Percentiles rank a stretch among this genome's conserved stretches.
These are phyloP conservation scores for Claviceps purpurea DNA, from an alignment of 2,329 filamentous ascomycete genomes.

Conservation along the genomic window DNA sequence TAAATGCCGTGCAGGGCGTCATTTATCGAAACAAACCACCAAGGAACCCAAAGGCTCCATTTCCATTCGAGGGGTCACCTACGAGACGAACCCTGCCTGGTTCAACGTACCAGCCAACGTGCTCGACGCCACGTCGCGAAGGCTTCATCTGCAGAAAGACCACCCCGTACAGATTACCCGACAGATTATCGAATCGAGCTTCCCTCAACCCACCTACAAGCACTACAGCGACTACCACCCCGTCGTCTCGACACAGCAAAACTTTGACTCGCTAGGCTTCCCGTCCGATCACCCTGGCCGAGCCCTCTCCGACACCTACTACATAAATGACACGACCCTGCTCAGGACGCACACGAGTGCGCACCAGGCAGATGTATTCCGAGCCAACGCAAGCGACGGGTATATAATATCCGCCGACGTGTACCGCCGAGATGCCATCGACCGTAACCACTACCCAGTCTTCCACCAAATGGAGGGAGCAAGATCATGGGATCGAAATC, in stretches of 20 bases:
- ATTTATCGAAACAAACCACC: not conserved
- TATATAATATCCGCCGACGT: conserved; percentile 92
- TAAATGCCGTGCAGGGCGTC: not conserved
- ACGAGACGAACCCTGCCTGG: conserved; percentile 60
- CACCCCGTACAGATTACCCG: conserved; percentile 87
- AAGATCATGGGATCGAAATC: conserved; percentile 66
- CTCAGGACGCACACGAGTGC: conserved; percentile 90
- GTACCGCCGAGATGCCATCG: conserved; percentile 87
- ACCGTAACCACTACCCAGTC: conserved; percentile 87
- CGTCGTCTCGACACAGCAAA: conserved; percentile 71
- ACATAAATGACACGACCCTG: conserved; percentile 72
- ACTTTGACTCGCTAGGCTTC: conserved; percentile 96
- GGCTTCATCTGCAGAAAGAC: conserved; percentile 78
- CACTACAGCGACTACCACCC: conserved; percentile 71
- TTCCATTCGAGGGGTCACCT: conserved; percentile 46
- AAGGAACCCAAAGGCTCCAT: not conserved
- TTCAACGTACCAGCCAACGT: conserved; percentile 75
- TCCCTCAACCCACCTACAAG: conserved; percentile 57
- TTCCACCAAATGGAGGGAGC: conserved; percentile 99
- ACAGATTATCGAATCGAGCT: conserved; percentile 81
- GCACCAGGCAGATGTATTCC: conserved; percentile 76
- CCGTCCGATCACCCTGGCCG: conserved; percentile 78
- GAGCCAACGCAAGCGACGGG: conserved; percentile 56
- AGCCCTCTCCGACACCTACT: conserved; percentile 85
- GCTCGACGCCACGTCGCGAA: conserved; percentile 56